Conservation (phyloP, 78 protist species). For the Dictyostelium brefeldianum region DNA sequence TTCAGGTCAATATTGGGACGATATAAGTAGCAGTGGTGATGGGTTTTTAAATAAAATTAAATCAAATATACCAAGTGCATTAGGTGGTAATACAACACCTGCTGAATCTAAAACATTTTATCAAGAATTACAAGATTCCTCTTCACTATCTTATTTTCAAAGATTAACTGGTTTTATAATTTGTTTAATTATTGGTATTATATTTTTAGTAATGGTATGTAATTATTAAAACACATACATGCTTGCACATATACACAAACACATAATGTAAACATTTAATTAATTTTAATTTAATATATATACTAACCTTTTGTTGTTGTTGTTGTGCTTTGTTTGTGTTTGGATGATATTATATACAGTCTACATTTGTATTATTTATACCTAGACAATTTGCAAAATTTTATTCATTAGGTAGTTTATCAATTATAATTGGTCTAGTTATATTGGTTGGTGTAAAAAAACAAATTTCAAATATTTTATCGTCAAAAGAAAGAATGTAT, state of each 20-base stretch:
- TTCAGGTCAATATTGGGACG: conserved; percentile 64
- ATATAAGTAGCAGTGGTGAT: conserved; percentile 27
- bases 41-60: conserved; percentile 11
- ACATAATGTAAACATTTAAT: too few species aligned
- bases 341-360: conserved; percentile 27
- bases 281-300: too few species aligned
- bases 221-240: too few species aligned
- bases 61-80: conserved; percentile 37
- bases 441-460: conserved; percentile 68
- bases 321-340: not conserved
- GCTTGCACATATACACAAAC: too few species aligned
- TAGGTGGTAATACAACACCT: not conserved
- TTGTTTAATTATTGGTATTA: conserved; percentile 33
- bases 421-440: conserved; percentile 32
- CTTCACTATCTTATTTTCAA: conserved; percentile 48
- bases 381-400: conserved; percentile 77
- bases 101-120: conserved; percentile 63
- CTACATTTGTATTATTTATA: conserved; percentile 65
- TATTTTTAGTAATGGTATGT: conserved; percentile 59
- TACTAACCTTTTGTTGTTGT: not conserved
- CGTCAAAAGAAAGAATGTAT: conserved; percentile 55
- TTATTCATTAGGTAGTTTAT: conserved; percentile 67
- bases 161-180: conserved; percentile 37
- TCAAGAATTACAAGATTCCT: conserved; percentile 65
- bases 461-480: conserved; percentile 44